Evolutionary conservation across 208 protist species (phyloP).

Genomic region (Herpetomonas muscarum): DNA sequence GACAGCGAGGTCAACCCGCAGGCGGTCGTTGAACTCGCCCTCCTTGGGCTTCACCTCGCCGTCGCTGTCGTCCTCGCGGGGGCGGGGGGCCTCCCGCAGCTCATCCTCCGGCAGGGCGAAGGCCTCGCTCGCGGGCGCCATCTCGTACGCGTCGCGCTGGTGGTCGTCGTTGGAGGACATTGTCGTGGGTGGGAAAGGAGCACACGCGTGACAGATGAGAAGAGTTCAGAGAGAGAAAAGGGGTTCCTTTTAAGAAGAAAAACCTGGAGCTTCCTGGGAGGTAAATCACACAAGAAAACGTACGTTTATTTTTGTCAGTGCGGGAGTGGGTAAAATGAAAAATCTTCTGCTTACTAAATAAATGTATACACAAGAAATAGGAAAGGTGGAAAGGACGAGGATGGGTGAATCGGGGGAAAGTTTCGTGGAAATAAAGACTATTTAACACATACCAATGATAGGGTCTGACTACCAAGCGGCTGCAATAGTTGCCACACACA

Average conservation of each 20-base stretch:
- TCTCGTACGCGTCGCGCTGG: not conserved
- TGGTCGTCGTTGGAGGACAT: not conserved
- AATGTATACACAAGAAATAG: too few species aligned
- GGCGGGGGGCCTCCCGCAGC: constrained; percentile 1
- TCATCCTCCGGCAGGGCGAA: constrained; percentile 2
- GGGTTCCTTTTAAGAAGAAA: not conserved
- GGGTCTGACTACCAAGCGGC: too few species aligned
- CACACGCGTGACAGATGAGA: not conserved
- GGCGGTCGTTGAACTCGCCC: constrained; percentile 14
- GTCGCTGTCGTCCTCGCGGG: not conserved
- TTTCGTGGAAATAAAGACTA: too few species aligned
- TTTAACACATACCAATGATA: too few species aligned
- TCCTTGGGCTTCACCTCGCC: constrained; percentile 7
- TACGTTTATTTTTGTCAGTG: too few species aligned
- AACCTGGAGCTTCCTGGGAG: too few species aligned
- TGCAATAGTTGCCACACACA: too few species aligned
- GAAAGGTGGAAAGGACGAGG: too few species aligned
- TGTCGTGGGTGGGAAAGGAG: not conserved
- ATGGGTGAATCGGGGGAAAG: too few species aligned
- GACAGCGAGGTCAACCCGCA: constrained; percentile 17
- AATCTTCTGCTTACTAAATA: too few species aligned
- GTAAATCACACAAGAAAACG: too few species aligned
- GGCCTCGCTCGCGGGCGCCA: not conserved
- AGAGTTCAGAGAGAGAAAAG: constrained; percentile 5
- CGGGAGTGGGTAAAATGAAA: too few species aligned